Conservation (phyloP, 176 grass and related monocot genomes). For the Hordeum vulgare region DNA sequence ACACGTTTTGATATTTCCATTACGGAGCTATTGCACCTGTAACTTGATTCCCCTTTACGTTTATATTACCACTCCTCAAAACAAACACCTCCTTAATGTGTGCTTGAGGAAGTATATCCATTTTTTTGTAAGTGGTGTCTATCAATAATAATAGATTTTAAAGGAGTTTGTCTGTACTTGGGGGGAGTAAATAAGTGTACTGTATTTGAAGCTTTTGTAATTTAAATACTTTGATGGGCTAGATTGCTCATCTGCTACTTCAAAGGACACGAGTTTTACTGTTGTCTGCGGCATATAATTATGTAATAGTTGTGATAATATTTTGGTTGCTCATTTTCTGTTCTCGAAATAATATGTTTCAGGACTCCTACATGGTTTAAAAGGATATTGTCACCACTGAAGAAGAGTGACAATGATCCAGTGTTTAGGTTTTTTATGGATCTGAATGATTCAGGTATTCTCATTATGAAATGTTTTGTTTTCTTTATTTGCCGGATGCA, state of each 20-base stretch:
- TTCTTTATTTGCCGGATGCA: constrained; percentile 2
- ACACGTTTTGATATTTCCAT: no score
- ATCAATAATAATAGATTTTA: background rate
- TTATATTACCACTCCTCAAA: no score
- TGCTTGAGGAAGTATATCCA: background rate
- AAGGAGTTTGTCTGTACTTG: background rate
- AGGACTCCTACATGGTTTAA: constrained; percentile 78
- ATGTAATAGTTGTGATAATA: background rate
- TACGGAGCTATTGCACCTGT: no score
- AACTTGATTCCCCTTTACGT: no score
- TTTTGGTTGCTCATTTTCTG: background rate
- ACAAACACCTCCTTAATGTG: no score
- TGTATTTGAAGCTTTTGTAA: background rate
- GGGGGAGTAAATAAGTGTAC: background rate
- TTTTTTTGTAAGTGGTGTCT: background rate
- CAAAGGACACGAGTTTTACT: background rate
- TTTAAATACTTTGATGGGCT: background rate
- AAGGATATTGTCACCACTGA: constrained; percentile 55
- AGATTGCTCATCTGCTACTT: background rate
- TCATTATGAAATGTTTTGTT: background rate
- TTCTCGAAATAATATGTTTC: constrained; percentile 16
- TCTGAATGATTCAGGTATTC: constrained; percentile 86
- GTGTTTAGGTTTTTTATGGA: constrained; percentile 98
- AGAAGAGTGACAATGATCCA: constrained; percentile 63
- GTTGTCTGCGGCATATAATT: background rate